phyloP scores from a whole-genome alignment of 2,329 filamentous ascomycete genomes.

The Ophiostoma pallidulum region DNA sequence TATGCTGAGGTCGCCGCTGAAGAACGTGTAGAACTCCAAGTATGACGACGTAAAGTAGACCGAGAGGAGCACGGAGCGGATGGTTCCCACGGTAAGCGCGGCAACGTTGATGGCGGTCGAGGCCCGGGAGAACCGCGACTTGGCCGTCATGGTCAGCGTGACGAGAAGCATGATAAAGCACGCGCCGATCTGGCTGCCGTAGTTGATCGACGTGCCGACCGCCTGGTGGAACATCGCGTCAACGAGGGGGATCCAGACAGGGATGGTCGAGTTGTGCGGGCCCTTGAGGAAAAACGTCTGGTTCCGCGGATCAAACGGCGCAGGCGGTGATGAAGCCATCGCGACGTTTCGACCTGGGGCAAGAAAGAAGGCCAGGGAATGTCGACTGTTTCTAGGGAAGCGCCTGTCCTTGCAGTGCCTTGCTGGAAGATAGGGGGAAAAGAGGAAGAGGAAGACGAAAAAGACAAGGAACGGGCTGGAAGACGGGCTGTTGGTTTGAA shows the following conservation, averaged over 20 bases:
- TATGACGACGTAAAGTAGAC: constrained; percentile 53
- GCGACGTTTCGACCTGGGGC: too few relatives aligned
- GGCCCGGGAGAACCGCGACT: constrained; percentile 51
- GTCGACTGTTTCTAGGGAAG: too few relatives aligned
- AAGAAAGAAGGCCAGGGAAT: neutral
- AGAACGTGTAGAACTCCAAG: constrained; percentile 51
- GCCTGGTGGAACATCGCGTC: neutral
- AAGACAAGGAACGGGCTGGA: neutral
- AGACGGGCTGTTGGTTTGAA: too few relatives aligned
- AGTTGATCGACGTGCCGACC: constrained; percentile 15
- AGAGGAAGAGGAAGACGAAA: neutral
- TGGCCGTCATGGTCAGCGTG: constrained; percentile 56
- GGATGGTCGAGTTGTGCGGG: constrained; percentile 1
- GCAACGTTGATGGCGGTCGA: constrained; percentile 58
- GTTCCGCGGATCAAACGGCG: constrained; percentile 3
- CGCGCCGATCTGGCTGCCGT: constrained; percentile 18
- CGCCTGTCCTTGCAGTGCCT: too few relatives aligned
- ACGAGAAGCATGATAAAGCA: constrained; percentile 55
- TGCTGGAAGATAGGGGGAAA: too few relatives aligned
- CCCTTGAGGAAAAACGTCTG: constrained; percentile 14
- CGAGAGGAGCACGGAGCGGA: constrained; percentile 48
- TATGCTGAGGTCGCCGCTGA: constrained; percentile 42
- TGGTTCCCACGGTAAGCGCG: constrained; percentile 50
- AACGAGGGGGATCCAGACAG: constrained; percentile 12
- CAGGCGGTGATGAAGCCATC: neutral